Evolutionary conservation across 2,329 filamentous ascomycete species (phyloP).

Genomic region (Sphaerulina populicola): DNA sequence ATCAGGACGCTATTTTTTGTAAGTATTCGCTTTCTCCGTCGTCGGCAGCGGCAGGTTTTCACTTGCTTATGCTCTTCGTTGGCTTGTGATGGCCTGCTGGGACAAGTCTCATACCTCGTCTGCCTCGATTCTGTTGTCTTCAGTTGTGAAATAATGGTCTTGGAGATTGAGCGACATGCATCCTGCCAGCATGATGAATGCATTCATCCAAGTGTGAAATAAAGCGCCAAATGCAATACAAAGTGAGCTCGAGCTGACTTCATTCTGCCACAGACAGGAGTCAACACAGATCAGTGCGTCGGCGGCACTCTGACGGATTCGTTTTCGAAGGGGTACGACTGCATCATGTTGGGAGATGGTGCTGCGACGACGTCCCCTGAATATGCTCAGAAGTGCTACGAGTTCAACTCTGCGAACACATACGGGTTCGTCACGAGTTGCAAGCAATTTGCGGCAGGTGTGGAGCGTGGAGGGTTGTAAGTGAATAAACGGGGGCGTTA

Average conservation of each 20-base stretch:
- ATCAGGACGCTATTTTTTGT: slow-evolving; percentile 47
- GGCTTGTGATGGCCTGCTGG: background rate
- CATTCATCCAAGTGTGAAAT: background rate
- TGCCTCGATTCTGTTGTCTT: background rate
- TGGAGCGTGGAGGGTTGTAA: slow-evolving; percentile 7
- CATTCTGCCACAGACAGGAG: slow-evolving; percentile 35
- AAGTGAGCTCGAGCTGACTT: slow-evolving; percentile 1
- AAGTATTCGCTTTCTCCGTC: background rate
- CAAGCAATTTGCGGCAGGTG: slow-evolving; percentile 27
- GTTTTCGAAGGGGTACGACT: slow-evolving; percentile 49
- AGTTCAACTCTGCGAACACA: slow-evolving; percentile 32
- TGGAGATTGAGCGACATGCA: background rate
- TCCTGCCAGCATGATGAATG: background rate
- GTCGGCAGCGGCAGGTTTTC: background rate
- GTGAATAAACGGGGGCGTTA: background rate
- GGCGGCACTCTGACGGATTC: slow-evolving; percentile 49
- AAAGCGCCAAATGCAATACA: background rate
- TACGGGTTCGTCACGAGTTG: slow-evolving; percentile 31
- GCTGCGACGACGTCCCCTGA: slow-evolving; percentile 45
- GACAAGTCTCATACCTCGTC: too few relatives aligned
- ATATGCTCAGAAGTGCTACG: slow-evolving; percentile 32
- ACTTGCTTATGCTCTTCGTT: background rate
- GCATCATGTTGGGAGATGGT: slow-evolving; percentile 48
- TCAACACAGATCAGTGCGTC: slow-evolving; percentile 57
- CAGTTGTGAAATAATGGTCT: background rate